Percentiles rank a stretch among this genome's conserved stretches.
Evolutionary conservation across 495 filamentous ascomycete species (phyloP).

Genomic region (Parmelia sp.): DNA sequence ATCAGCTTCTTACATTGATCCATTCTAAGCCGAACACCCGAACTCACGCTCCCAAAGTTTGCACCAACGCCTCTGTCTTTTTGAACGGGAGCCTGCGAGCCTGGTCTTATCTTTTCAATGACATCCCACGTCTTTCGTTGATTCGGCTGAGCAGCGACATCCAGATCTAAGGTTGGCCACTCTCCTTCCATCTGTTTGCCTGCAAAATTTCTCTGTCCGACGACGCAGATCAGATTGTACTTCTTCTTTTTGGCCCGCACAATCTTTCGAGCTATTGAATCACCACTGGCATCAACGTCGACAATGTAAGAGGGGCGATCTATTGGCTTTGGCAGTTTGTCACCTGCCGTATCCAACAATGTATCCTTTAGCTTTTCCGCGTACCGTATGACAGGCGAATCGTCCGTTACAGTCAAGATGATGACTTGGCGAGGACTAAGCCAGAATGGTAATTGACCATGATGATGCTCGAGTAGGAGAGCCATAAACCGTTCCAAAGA

Average conservation of each 20-base stretch:
- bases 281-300: slow-evolving; percentile 62
- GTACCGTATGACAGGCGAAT: slow-evolving; percentile 49
- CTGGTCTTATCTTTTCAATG: slow-evolving; percentile 16
- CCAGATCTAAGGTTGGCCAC: slow-evolving; percentile 36
- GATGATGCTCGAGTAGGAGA: slow-evolving; percentile 76
- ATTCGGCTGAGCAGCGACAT: slow-evolving; percentile 39
- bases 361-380: slow-evolving; percentile 35
- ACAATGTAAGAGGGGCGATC: slow-evolving; percentile 37
- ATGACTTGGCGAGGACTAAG: slow-evolving; percentile 76
- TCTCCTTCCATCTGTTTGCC: slow-evolving; percentile 12
- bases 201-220: slow-evolving; percentile 54
- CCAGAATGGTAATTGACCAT: slow-evolving; percentile 87
- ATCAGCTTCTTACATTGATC: slow-evolving; percentile 7
- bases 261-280: slow-evolving; percentile 62
- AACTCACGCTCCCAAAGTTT: not conserved
- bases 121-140: slow-evolving; percentile 9
- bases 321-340: not conserved
- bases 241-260: slow-evolving; percentile 63
- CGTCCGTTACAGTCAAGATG: slow-evolving; percentile 68
- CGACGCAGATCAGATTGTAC: slow-evolving; percentile 67
- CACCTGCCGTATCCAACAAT: not conserved
- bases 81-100: slow-evolving; percentile 15
- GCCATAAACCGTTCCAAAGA: slow-evolving; percentile 85
- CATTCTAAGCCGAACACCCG: slow-evolving; percentile 4
- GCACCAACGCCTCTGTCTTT: slow-evolving; percentile 12